A percentile compares a stretch with the other conserved stretches of the same genome.
Conservation (phyloP, 768 basidiomycete species). For the Lyophyllum atratum region DNA sequence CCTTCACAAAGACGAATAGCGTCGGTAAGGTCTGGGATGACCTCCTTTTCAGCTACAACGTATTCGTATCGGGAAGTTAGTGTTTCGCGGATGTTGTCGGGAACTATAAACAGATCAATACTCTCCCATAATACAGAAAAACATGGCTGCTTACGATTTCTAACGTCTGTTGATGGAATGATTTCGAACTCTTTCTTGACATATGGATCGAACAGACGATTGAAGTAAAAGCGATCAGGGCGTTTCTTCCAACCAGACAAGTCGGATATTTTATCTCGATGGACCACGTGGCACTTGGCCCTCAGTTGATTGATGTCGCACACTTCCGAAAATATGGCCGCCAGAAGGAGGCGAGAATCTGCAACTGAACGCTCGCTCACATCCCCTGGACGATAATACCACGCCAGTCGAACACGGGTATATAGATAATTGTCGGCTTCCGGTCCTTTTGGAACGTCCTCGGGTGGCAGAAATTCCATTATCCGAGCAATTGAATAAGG, state of each 20-base stretch:
- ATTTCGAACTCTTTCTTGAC: conserved; percentile 99
- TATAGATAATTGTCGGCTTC: conserved; percentile 69
- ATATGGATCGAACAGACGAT: conserved; percentile 93
- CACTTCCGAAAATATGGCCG: conserved; percentile 95
- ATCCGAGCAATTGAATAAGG: conserved; percentile 96
- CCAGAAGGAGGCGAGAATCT: conserved; percentile 90
- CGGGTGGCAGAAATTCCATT: conserved; percentile 92
- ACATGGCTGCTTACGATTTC: conserved; percentile 71
- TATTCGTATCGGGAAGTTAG: conserved; percentile 89
- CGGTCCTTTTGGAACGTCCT: conserved; percentile 65
- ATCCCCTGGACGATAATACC: conserved; percentile 97
- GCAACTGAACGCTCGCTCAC: conserved; percentile 89
- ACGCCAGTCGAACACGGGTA: conserved; percentile 87
- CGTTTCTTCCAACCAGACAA: conserved; percentile 91
- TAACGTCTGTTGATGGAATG: conserved; percentile 80
- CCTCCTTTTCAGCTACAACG: conserved; percentile 92
- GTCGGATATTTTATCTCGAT: conserved; percentile 94
- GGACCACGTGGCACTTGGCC: conserved; percentile 90
- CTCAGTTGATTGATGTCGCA: conserved; percentile 94
- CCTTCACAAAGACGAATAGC: conserved; percentile 80
- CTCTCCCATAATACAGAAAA: conserved; percentile 18
- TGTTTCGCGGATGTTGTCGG: conserved; percentile 75
- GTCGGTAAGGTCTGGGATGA: conserved; percentile 89
- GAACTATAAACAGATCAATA: conserved; percentile 52
- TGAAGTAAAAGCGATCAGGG: conserved; percentile 96